Evolutionary conservation across 306 rosid species (phyloP).

Genomic region (Quercus parvula): DNA sequence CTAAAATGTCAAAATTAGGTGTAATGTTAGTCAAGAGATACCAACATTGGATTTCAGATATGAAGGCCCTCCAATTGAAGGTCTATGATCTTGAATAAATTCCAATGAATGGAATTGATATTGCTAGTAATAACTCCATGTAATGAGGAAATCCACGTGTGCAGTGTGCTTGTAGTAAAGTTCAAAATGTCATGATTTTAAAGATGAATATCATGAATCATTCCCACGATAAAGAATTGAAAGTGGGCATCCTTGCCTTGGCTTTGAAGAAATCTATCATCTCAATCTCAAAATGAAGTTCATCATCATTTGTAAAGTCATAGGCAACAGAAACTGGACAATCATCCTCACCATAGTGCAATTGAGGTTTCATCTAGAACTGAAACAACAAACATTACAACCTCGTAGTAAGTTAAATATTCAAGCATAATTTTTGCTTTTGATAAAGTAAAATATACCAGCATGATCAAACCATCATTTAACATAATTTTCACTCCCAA

Average conservation of each 20-base stretch:
- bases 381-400: conserved; percentile 35
- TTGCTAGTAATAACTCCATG: not conserved
- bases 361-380: conserved; percentile 89
- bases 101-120: not conserved
- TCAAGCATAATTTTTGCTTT: too few relatives aligned
- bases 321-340: conserved; percentile 73
- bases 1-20: not conserved
- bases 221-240: conserved; percentile 1
- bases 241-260: conserved; percentile 58
- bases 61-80: conserved; percentile 3
- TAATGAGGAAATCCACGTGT: conserved; percentile 1
- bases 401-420: not conserved
- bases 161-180: not conserved
- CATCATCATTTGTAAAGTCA: conserved; percentile 81
- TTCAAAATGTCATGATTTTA: not conserved
- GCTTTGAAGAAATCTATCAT: conserved; percentile 84
- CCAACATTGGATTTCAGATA: not conserved
- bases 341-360: conserved; percentile 92
- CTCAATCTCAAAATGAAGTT: conserved; percentile 97
- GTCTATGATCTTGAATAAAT: conserved; percentile 6
- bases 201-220: not conserved
- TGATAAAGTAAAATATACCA: not conserved
- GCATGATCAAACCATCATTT: not conserved
- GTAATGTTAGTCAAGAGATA: not conserved
- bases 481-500: not conserved